Percentiles rank a stretch among this genome's conserved stretches.
phyloP scores from a whole-genome alignment of 192 early-diverging fungal species.

The Podila verticillata region DNA sequence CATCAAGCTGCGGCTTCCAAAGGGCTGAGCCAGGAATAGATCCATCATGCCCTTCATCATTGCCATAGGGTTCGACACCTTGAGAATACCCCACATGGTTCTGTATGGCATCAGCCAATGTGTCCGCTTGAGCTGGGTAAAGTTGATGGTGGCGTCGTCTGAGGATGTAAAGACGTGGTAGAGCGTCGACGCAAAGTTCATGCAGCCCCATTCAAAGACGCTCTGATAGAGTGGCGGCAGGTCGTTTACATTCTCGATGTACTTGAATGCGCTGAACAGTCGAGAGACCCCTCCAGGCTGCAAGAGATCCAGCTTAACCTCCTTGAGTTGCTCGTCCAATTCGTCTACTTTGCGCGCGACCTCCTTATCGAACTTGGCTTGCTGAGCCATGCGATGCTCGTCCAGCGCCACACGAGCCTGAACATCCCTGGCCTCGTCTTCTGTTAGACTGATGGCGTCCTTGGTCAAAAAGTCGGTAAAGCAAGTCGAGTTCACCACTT shows the following conservation, averaged over 20 bases:
- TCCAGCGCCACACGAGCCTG: slow-evolving; percentile 52
- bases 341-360: slow-evolving; percentile 57
- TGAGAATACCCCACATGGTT: slow-evolving; percentile 58
- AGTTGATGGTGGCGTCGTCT: slow-evolving; percentile 56
- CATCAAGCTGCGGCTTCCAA: slow-evolving; percentile 61
- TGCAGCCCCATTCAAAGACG: slow-evolving; percentile 65
- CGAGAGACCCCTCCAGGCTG: slow-evolving; percentile 45
- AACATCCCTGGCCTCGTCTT: slow-evolving; percentile 47
- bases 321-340: slow-evolving; percentile 56
- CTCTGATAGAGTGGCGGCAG: slow-evolving; percentile 54
- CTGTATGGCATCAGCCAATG: slow-evolving; percentile 63
- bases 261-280: slow-evolving; percentile 25
- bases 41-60: slow-evolving; percentile 67
- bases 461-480: slow-evolving; percentile 55
- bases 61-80: slow-evolving; percentile 63
- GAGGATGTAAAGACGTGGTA: slow-evolving; percentile 65
- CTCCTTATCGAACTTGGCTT: slow-evolving; percentile 53
- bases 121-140: slow-evolving; percentile 62
- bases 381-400: slow-evolving; percentile 49
- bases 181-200: slow-evolving; percentile 65
- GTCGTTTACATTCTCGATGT: slow-evolving; percentile 46
- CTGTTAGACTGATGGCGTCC: slow-evolving; percentile 45
- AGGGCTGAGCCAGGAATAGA: slow-evolving; percentile 67
- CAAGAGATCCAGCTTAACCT: slow-evolving; percentile 57
- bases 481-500: slow-evolving; percentile 31